These are phyloP conservation scores for Aspergillus carbonarius DNA, from an alignment of 2,329 filamentous ascomycete genomes.

Conservation along the genomic window DNA sequence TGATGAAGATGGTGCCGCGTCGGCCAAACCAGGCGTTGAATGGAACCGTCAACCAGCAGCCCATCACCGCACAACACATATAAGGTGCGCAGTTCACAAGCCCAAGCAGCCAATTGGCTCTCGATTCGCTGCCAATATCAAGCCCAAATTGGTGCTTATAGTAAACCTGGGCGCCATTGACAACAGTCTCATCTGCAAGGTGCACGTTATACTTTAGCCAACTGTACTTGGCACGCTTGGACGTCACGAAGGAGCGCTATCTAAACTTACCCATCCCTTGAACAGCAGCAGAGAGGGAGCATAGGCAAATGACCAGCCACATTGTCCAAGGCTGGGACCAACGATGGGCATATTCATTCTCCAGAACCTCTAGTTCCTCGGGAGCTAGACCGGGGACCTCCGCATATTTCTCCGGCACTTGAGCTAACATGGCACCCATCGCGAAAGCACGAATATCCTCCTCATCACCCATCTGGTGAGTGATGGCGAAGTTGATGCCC, in stretches of 20 bases:
- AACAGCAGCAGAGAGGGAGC: conserved; percentile 67
- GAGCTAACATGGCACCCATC: conserved; percentile 60
- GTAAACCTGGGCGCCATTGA: conserved; percentile 68
- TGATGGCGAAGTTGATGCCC: conserved; percentile 59
- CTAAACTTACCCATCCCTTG: conserved; percentile 60
- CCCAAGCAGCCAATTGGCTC: conserved; percentile 60
- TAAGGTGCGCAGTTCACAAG: conserved; percentile 59
- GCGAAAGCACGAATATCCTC: conserved; percentile 60
- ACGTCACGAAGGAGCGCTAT: no score
- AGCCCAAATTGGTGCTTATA: conserved; percentile 64
- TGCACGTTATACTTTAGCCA: not conserved
- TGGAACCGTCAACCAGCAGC: conserved; percentile 72
- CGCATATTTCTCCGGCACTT: conserved; percentile 52
- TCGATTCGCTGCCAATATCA: conserved; percentile 28
- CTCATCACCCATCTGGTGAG: conserved; percentile 55
- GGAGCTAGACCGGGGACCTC: conserved; percentile 55
- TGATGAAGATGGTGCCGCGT: conserved; percentile 72
- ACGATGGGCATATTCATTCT: conserved; percentile 62
- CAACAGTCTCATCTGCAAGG: conserved; percentile 62
- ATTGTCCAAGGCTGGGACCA: conserved; percentile 68
- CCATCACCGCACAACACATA: conserved; percentile 65
- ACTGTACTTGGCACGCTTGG: not conserved
- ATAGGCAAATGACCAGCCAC: conserved; percentile 65
- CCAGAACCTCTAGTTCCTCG: conserved; percentile 58
- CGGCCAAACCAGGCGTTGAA: conserved; percentile 70